Percentiles rank a stretch among this genome's conserved stretches.
phyloP scores from a whole-genome alignment of 1,284 basidiomycete species.

The Sphaerobolus stellatus region DNA sequence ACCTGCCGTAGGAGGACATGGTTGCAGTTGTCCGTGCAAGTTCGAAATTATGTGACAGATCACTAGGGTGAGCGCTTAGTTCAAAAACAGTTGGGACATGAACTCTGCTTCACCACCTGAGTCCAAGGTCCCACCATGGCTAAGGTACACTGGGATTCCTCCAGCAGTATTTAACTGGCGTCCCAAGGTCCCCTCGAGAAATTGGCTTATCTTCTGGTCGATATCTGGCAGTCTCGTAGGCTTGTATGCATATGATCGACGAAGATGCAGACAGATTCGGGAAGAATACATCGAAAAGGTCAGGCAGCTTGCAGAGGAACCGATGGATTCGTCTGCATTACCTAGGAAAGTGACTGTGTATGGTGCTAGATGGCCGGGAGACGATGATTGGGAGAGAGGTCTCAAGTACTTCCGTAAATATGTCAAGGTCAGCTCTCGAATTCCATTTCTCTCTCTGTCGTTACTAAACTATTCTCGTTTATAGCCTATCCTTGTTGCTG shows the following conservation, averaged over 20 bases:
- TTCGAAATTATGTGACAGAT: too few relatives aligned
- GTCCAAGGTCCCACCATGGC: conserved; percentile 37
- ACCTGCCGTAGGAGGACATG: conserved; percentile 49
- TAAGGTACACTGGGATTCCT: conserved; percentile 68
- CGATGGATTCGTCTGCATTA: conserved; percentile 63
- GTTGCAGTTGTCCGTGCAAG: background rate
- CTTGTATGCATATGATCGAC: conserved; percentile 83
- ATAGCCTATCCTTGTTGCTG: conserved; percentile 91
- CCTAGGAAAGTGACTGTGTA: conserved; percentile 87
- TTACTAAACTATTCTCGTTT: conserved; percentile 13
- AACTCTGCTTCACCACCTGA: conserved; percentile 5
- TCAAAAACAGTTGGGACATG: conserved; percentile 5
- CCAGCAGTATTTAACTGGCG: conserved; percentile 71
- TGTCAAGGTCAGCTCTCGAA: conserved; percentile 75
- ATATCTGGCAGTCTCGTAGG: conserved; percentile 70
- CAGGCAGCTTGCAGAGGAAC: conserved; percentile 68
- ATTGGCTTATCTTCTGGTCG: conserved; percentile 90
- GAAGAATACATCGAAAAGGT: conserved; percentile 81
- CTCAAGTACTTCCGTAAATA: conserved; percentile 92
- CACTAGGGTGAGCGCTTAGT: too few relatives aligned
- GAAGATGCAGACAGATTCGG: conserved; percentile 74
- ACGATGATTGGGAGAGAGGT: conserved; percentile 87
- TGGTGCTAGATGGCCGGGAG: conserved; percentile 89
- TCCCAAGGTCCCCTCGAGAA: conserved; percentile 82
- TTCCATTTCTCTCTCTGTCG: background rate